A percentile compares a stretch with the other conserved stretches of the same genome.
These are phyloP conservation scores for Globomyces sp. DNA, from an alignment of 371 early-diverging fungal species.

Conservation along the genomic window DNA sequence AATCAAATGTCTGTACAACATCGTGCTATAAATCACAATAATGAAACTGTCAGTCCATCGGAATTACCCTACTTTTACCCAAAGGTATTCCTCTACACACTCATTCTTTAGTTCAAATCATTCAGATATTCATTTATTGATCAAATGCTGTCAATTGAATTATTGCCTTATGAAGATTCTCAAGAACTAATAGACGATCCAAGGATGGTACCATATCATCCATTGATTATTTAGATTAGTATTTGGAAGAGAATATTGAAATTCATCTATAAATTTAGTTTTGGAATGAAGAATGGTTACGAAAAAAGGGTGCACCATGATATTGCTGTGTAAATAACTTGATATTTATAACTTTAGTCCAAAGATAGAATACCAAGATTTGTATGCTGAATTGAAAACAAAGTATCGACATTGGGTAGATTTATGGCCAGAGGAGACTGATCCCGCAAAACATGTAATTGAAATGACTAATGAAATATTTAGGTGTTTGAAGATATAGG, in stretches of 20 bases:
- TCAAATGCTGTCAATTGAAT: neutral
- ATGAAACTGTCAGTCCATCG: neutral
- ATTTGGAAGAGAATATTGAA: slow-evolving; percentile 16
- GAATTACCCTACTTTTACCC: neutral
- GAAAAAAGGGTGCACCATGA: slow-evolving; percentile 34
- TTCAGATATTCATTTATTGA: too few relatives aligned
- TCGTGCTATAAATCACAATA: neutral
- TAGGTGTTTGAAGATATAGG: slow-evolving; percentile 31
- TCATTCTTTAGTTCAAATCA: too few relatives aligned
- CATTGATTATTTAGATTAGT: too few relatives aligned
- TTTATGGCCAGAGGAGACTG: slow-evolving; percentile 29
- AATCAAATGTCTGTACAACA: too few relatives aligned
- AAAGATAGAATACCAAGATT: slow-evolving; percentile 32
- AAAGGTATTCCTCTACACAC: neutral
- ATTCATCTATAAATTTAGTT: slow-evolving; percentile 10
- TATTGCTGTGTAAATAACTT: neutral
- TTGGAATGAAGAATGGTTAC: slow-evolving; percentile 21
- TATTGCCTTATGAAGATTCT: neutral
- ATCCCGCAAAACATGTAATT: slow-evolving; percentile 33
- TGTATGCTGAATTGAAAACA: slow-evolving; percentile 24
- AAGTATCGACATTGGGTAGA: slow-evolving; percentile 33
- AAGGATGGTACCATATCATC: neutral
- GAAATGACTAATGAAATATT: too few relatives aligned
- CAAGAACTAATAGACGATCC: neutral
- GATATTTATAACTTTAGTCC: slow-evolving; percentile 5